Conservation (phyloP, 2,329 filamentous ascomycete species). For the Penicillium verrucosum region DNA sequence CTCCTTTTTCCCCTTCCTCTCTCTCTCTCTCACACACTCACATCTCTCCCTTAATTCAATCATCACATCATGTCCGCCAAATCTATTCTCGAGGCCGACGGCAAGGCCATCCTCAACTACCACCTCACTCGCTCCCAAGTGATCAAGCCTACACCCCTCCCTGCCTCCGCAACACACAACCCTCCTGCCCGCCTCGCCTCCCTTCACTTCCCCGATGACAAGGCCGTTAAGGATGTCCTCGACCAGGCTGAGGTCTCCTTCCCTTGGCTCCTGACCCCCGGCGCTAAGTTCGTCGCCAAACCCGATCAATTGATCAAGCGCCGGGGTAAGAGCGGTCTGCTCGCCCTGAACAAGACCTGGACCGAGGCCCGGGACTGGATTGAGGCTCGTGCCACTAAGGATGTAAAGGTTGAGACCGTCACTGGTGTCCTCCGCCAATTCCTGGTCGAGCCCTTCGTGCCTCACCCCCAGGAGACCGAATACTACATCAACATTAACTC, state of each 20-base stretch:
- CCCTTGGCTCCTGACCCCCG: slow-evolving; percentile 84
- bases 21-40: slow-evolving; percentile 7
- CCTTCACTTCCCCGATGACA: slow-evolving; percentile 88
- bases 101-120: slow-evolving; percentile 99
- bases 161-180: slow-evolving; percentile 82
- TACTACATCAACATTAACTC: slow-evolving; percentile 99
- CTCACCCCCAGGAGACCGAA: slow-evolving; percentile 90
- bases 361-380: slow-evolving; percentile 91
- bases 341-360: slow-evolving; percentile 97
- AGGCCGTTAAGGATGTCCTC: slow-evolving; percentile 76
- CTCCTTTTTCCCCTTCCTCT: slow-evolving; percentile 16
- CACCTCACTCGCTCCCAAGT: slow-evolving; percentile 95
- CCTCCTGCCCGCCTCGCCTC: slow-evolving; percentile 84
- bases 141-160: slow-evolving; percentile 96
- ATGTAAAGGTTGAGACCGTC: slow-evolving; percentile 87
- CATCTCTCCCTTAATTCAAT: not conserved
- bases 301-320: slow-evolving; percentile 99
- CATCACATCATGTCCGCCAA: slow-evolving; percentile 78
- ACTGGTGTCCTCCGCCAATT: slow-evolving; percentile 88
- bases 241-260: slow-evolving; percentile 95
- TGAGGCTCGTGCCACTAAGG: slow-evolving; percentile 85
- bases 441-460: slow-evolving; percentile 97
- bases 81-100: slow-evolving; percentile 97
- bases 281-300: slow-evolving; percentile 95
- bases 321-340: slow-evolving; percentile 95